Conservation (phyloP, 2,329 filamentous ascomycete species). For the Phialophora expanda region DNA sequence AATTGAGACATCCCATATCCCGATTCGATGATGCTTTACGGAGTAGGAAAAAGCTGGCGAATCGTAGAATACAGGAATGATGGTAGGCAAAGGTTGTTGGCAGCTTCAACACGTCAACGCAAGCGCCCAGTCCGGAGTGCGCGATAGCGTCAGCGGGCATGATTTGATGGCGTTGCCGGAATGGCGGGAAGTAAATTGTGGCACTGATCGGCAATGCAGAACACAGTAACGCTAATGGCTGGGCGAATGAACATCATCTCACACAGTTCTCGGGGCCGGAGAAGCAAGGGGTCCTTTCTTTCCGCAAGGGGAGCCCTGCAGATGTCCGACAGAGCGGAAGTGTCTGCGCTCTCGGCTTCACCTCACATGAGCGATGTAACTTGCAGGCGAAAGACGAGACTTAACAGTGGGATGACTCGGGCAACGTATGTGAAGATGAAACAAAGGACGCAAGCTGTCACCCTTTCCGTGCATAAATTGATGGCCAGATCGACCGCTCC, state of each 20-base stretch:
- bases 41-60: constrained; percentile 3
- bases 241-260: constrained; percentile 9
- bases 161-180: constrained; percentile 12
- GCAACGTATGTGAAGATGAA: constrained; percentile 1
- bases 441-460: constrained; percentile 7
- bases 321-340: not conserved
- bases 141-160: constrained; percentile 5
- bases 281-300: not conserved
- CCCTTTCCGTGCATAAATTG: constrained; percentile 9
- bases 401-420: not conserved
- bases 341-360: not conserved
- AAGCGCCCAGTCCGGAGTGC: constrained; percentile 12
- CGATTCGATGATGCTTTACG: not conserved
- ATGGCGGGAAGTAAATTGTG: constrained; percentile 10
- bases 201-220: constrained; percentile 20
- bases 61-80: not conserved
- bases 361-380: constrained; percentile 1
- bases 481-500: constrained; percentile 8
- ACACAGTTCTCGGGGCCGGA: not conserved
- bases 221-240: constrained; percentile 2
- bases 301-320: not conserved
- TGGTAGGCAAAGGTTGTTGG: not conserved
- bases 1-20: constrained; percentile 1
- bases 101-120: not conserved
- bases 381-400: constrained; percentile 8